Base-by-base conservation (phyloP, 1,284 basidiomycete genomes). In the Wallemia mellicola region DNA sequence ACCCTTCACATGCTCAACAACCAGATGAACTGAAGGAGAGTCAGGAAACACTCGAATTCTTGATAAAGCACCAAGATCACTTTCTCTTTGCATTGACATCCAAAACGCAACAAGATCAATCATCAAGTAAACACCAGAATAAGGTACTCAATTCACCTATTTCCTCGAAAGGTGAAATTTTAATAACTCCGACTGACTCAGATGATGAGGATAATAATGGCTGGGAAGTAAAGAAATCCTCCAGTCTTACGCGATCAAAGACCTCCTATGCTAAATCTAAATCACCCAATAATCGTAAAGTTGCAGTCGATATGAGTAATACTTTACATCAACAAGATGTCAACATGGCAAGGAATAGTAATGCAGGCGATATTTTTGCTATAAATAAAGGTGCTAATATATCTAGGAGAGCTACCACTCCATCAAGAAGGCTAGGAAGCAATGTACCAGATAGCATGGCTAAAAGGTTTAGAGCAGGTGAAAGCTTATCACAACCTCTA, bases 41-140 rank as follows among this genome's bases (percentile, higher is more conserved):
- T 61, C 91, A 95, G 68, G 76, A 78, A 62, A 89, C 96, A 54
- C 76, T 98, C 60, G 87, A 95, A 68, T 96, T 95, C 69, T 74
- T 98, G 60, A 96, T 98, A 65, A 82, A 78, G 28, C 78, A 87
- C 63, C 86, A 88, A 67, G 83, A 85, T 65, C 81, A 78, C 75
- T 87, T 87, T 68, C 79, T 86, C 76, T 71, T 86, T 60, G 84
- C 84, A 65, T 81, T 83, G 58, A 57, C 38, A 48, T 48, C 14
- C 19, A 48, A 48, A n/a, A 48, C 5, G 9, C 14, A 5, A 22
- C 38, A 48, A 48, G 38, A 48, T 17, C 38, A 48, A 22, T n/a
- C 38, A 48, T 5, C 38, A 22, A 48, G n/a, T n/a, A n/a, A n/a
- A n/a, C n/a, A n/a, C n/a, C n/a, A n/a, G n/a, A n/a, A 32, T 7